These are phyloP conservation scores for Skeletonema menzelii DNA, from an alignment of 108 stramenopile species.

Conservation along the genomic window DNA sequence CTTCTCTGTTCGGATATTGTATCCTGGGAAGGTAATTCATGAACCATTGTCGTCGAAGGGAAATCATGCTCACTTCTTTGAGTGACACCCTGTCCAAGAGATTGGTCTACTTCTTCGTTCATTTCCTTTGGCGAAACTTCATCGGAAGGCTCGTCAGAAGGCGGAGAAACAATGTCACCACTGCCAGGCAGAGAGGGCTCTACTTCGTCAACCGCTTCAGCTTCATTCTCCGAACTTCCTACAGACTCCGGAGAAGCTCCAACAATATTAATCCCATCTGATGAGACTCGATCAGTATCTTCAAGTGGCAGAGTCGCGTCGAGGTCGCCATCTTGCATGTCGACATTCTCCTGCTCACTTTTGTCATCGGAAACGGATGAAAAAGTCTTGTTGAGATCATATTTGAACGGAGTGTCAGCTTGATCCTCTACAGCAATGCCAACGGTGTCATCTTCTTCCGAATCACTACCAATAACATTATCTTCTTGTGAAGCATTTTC, in stretches of 20 bases:
- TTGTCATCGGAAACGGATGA: background rate
- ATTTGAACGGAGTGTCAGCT: background rate
- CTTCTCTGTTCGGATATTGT: background rate
- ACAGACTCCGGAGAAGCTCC: background rate
- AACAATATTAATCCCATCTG: background rate
- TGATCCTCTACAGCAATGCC: background rate
- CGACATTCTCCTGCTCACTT: background rate
- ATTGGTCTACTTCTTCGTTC: background rate
- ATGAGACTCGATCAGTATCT: background rate
- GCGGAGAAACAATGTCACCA: background rate
- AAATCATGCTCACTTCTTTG: conserved; percentile 17
- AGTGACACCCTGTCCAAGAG: background rate
- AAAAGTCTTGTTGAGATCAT: background rate
- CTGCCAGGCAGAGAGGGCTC: background rate
- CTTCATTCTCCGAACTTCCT: background rate
- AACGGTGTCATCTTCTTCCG: background rate
- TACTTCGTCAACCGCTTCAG: background rate
- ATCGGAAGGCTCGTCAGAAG: background rate
- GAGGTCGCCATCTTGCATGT: background rate
- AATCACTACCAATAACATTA: background rate
- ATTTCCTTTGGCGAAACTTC: background rate
- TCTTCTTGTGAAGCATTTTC: background rate
- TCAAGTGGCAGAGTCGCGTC: background rate
- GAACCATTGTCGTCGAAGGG: conserved; percentile 18
- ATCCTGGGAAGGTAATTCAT: conserved; percentile 1